Evolutionary conservation across 108 stramenopile species (phyloP).

Genomic region (Conticribra weissflogii): DNA sequence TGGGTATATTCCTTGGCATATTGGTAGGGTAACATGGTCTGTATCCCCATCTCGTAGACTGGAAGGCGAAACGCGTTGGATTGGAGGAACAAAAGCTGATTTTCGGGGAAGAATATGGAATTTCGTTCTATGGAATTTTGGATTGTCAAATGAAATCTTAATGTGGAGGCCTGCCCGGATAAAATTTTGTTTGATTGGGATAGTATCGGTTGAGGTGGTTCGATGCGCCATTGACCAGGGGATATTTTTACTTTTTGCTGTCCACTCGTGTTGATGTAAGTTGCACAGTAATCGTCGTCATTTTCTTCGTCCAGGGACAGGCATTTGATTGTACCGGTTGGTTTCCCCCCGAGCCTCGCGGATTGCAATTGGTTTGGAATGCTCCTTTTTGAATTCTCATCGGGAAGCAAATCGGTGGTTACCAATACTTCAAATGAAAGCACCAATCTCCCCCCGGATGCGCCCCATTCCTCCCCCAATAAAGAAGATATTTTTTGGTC

Average conservation of each 20-base stretch:
- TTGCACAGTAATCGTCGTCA: constrained; percentile 16
- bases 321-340: constrained; percentile 29
- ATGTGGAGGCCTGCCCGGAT: constrained; percentile 49
- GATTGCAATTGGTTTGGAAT: constrained; percentile 20
- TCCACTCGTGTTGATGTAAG: constrained; percentile 62
- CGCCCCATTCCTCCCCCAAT: constrained; percentile 50
- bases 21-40: constrained; percentile 47
- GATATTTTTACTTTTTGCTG: constrained; percentile 54
- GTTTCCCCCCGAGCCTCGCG: constrained; percentile 39
- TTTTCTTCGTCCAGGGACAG: constrained; percentile 2
- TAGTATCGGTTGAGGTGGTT: constrained; percentile 37
- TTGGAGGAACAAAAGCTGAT: constrained; percentile 55
- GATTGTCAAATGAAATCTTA: constrained; percentile 58
- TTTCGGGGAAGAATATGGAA: constrained; percentile 49
- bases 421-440: constrained; percentile 51
- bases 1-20: constrained; percentile 45
- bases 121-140: constrained; percentile 41
- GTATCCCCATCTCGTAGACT: constrained; percentile 45
- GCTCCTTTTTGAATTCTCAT: constrained; percentile 11
- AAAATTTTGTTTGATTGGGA: constrained; percentile 42
- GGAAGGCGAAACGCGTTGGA: constrained; percentile 62
- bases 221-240: constrained; percentile 67
- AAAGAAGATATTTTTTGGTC: constrained; percentile 20
- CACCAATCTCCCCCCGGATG: constrained; percentile 53
- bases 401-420: constrained; percentile 23